Base-by-base conservation (phyloP, 2,329 filamentous ascomycete species). In the Aspergillus awamori region DNA sequence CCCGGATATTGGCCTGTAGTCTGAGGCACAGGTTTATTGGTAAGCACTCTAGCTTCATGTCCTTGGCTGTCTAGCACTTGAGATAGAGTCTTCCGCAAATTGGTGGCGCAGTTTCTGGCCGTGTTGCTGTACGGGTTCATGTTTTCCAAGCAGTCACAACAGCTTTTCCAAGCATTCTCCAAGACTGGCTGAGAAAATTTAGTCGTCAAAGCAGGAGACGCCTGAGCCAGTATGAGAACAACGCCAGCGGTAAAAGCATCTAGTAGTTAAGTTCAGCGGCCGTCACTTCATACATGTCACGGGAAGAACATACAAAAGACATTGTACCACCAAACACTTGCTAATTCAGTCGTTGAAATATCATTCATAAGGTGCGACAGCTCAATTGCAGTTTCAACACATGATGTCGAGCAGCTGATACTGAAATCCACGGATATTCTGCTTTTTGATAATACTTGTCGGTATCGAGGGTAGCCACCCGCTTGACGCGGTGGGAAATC, bases 321-420 rank as follows among this genome's bases (percentile, higher is more conserved):
- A 45, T 22, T 45, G 17, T 45, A 45, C 41, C 41, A 45, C 41
- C 41, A 45, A 3, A 45, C 41, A 45, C 41, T 45, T 11, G 41
- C 41, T 20, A 45, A 22, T 45, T 45, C 41, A 15, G 49, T 52
- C 13, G 15, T 52, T n/a, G 49, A 52, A 2, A 36, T 52, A 8
- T 36, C 49, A 52, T 52, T 52, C 49, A 52, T 52, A 8, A 52
- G 28, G 7, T 36, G 49, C 13, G 30, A 33, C 49, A 52, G 49
- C 49, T 52, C 49, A 22, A 52, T 36, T 0, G 49, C 49, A 30
- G 49, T 28, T 15, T 36, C 30, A n/a, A 52, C 5, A 36, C 49
- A 52, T 20, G 26, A 33, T 0, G 7, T 36, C n/a, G 49, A 52
- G 28, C 49, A 52, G 49, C 49, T 52, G 49, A 52, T 26, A 11